Evolutionary conservation across 306 rosid species (phyloP), one percentile per base, ranked within the genome.

Genomic region (Begonia fuchsioides): DNA sequence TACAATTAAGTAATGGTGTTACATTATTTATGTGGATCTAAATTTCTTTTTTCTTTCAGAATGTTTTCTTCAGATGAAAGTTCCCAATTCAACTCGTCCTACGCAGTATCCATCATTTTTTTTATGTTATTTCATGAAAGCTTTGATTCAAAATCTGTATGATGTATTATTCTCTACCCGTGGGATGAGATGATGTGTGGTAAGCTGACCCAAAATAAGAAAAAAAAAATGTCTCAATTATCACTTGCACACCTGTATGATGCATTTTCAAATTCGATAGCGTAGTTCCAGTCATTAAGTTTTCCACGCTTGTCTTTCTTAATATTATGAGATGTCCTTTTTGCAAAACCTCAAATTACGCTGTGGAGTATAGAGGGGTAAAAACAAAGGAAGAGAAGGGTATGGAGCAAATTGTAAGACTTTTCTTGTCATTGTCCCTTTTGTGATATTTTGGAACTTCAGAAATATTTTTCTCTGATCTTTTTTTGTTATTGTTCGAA

Each of bases 61-160:
- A 71, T 92, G 98, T 61, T 92, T 92, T 76, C 69, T 92, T 74
- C 96, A 92, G 87, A 92, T 92, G 98, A 92, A 82, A 81, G 98
- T 92, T 64, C 98, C 98, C 46, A 92, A 92, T 71, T 85, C 98
- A 56, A 73, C 94, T 50, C 96, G 94, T 45, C 98, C 98, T 20
- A 85, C 96, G 14, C 98, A 85, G 98, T 92, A 92, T 92, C 98
- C 94, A 77, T 56, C 45, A 45, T 52, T 35, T 39, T 20, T 20
- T 56, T 51, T 15, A 41, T 50, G 41, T 43, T 54, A 56, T 26
- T 26, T 26, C 35, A 4, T 26, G 35, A 26, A 26, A 26, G 8
- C 35, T 1, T 26, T 26, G 35, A 26, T 26, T 26, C 35, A 26
- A 26, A 26, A 26, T 26, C 35, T 26, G 5, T 26, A 26, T 26